Percentiles rank a stretch among this genome's conserved stretches.
Evolutionary conservation across 345 rosid species (phyloP).

Genomic region (Gossypium raimondii): DNA sequence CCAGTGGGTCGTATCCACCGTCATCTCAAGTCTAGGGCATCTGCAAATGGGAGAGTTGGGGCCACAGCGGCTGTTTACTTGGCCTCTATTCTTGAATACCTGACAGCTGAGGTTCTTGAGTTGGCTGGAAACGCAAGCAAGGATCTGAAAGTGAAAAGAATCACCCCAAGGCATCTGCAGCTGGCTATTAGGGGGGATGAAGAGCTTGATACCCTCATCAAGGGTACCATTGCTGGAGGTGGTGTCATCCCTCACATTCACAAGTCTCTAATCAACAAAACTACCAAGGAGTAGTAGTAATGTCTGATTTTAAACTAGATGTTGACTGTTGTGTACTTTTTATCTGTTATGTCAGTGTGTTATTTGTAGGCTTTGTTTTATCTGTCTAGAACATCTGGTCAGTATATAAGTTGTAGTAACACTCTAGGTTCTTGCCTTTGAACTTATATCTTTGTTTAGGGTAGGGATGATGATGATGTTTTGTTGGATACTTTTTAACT

Average conservation of each 20-base stretch:
- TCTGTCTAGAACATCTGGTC: neutral
- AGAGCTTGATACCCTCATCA: conserved; percentile 65
- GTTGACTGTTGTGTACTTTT: neutral
- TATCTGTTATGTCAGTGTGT: neutral
- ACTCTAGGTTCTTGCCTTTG: neutral
- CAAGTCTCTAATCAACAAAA: conserved; percentile 27
- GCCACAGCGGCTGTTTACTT: conserved; percentile 74
- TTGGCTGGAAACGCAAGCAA: conserved; percentile 76
- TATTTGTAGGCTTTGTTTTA: conserved; percentile 2
- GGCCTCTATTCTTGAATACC: conserved; percentile 65
- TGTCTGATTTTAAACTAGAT: neutral
- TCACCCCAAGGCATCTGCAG: conserved; percentile 54
- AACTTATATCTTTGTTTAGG: neutral
- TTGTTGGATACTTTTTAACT: conserved; percentile 13
- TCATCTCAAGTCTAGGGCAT: conserved; percentile 50
- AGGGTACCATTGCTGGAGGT: conserved; percentile 53
- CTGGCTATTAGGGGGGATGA: conserved; percentile 52
- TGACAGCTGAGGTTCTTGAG: conserved; percentile 78
- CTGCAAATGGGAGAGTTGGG: conserved; percentile 71
- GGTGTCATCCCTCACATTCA: conserved; percentile 30
- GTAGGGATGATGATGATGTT: conserved; percentile 3
- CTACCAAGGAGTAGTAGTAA: conserved; percentile 17
- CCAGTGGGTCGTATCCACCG: conserved; percentile 83
- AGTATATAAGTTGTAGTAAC: neutral
- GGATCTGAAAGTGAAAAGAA: conserved; percentile 74